These are phyloP conservation scores for Solanum pimpinellifolium DNA, from an alignment of 257 asterid species.

Conservation along the genomic window DNA sequence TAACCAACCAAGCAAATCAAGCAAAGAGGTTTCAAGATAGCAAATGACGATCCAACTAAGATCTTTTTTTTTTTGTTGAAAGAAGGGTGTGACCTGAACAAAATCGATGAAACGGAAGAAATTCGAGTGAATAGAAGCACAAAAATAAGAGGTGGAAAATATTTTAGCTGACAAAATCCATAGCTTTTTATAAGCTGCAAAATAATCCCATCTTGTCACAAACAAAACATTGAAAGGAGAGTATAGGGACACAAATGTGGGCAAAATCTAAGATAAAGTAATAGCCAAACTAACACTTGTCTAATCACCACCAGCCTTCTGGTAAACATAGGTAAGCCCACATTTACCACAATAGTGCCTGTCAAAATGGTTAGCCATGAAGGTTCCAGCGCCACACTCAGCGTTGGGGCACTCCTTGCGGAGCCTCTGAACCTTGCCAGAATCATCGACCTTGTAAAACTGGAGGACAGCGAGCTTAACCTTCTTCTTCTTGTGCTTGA, in stretches of 20 bases:
- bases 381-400: slow-evolving; percentile 28
- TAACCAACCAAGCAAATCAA: not conserved
- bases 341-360: slow-evolving; percentile 32
- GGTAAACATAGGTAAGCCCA: slow-evolving; percentile 34
- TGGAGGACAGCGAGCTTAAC: slow-evolving; percentile 25
- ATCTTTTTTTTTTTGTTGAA: too few species aligned
- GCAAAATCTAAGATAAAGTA: not conserved
- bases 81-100: not conserved
- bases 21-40: not conserved
- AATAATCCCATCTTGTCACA: not conserved
- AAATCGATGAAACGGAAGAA: too few species aligned
- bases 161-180: not conserved
- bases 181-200: not conserved
- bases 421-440: slow-evolving; percentile 29
- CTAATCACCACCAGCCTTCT: slow-evolving; percentile 28
- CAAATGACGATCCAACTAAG: too few species aligned
- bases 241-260: not conserved
- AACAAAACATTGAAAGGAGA: not conserved
- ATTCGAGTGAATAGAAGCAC: not conserved
- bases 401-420: slow-evolving; percentile 31
- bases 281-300: not conserved
- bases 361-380: slow-evolving; percentile 33
- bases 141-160: too few species aligned
- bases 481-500: slow-evolving; percentile 31
- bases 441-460: slow-evolving; percentile 27